Base-by-base conservation (phyloP, 2,329 filamentous ascomycete species). In the Aspergillus sojae region DNA sequence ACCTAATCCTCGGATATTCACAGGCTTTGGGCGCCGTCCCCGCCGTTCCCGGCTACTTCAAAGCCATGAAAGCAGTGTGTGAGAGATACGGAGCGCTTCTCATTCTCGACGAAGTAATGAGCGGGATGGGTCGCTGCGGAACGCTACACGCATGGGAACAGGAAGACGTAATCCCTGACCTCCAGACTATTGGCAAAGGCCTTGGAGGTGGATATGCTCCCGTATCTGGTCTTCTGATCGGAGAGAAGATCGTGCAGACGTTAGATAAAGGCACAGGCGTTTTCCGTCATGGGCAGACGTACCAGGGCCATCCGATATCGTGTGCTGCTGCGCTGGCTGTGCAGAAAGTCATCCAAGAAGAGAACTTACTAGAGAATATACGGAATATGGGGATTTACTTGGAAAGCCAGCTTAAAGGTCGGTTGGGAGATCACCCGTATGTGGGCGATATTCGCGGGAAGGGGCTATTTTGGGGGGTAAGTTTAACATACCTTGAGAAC, bases 61-160 rank as follows among this genome's bases (percentile, higher is more conserved):
- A 81, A 57, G 90, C 89, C 0, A 86, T 94, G 76, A 85, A 85
- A 70, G 79, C 80, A 2, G 80, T 95, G 1, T 95, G 92, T 73
- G 84, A 89, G 58, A 86, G 86, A 64, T 83, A 94, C 71, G 91
- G 89, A 0, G 87, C 89, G 0, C 83, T 95, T 0, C 81, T 95
- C n/a, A 89, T 94, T 53, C 78, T 94, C 0, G 92, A 95, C 70
- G 92, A 94, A 72, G 84, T 93, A 52, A 92, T 93, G 89, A 85
- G 82, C 65, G 86, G 87, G 2, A 84, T 86, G 79, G 87, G 87
- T 7, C 81, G 86, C 7, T 82, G 79, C n/a, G 86, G 86, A 1
- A 84, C 83, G 1, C 71, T 86, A 3, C 86, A 88, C 67, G 86
- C 84, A 7, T 89, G 85, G 85, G 81, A 88, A 65, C 81, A 86